phyloP scores from a whole-genome alignment of 495 filamentous ascomycete species.

The Chaetomium cochliodes region DNA sequence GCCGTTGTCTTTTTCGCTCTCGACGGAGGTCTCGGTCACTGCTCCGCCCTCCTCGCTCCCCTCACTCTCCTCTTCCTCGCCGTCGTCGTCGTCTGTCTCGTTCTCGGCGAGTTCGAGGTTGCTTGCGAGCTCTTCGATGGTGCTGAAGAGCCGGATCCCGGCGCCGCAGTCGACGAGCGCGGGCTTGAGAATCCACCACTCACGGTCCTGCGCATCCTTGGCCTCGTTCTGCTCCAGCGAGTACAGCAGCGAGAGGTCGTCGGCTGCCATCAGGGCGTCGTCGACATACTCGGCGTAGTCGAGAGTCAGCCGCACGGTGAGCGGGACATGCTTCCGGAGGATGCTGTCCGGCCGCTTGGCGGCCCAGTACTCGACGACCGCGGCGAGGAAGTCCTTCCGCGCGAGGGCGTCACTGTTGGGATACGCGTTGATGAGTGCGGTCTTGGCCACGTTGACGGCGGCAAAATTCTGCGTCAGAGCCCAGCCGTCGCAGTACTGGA shows the following conservation, averaged over 20 bases:
- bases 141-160: slow-evolving; percentile 72
- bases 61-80: slow-evolving; percentile 18
- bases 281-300: slow-evolving; percentile 82
- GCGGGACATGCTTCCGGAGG: slow-evolving; percentile 57
- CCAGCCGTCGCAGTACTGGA: slow-evolving; percentile 31
- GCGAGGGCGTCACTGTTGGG: slow-evolving; percentile 32
- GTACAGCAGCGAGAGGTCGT: slow-evolving; percentile 58
- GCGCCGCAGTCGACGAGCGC: slow-evolving; percentile 79
- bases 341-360: slow-evolving; percentile 62
- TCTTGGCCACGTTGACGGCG: slow-evolving; percentile 19
- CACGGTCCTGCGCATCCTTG: slow-evolving; percentile 46
- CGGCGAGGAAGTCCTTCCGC: slow-evolving; percentile 28
- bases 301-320: slow-evolving; percentile 67
- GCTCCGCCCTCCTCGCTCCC: background rate
- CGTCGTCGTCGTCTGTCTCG: slow-evolving; percentile 25
- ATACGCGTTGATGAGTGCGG: slow-evolving; percentile 31
- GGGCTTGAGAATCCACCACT: slow-evolving; percentile 84
- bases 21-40: background rate
- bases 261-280: slow-evolving; percentile 71
- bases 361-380: slow-evolving; percentile 30
- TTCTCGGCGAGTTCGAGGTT: slow-evolving; percentile 70
- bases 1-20: background rate
- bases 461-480: slow-evolving; percentile 27
- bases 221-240: slow-evolving; percentile 57
- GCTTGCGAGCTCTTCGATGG: slow-evolving; percentile 59